Evolutionary conservation across 192 early-diverging fungal species (phyloP).

Genomic region (Globomyces pollinis-pini): DNA sequence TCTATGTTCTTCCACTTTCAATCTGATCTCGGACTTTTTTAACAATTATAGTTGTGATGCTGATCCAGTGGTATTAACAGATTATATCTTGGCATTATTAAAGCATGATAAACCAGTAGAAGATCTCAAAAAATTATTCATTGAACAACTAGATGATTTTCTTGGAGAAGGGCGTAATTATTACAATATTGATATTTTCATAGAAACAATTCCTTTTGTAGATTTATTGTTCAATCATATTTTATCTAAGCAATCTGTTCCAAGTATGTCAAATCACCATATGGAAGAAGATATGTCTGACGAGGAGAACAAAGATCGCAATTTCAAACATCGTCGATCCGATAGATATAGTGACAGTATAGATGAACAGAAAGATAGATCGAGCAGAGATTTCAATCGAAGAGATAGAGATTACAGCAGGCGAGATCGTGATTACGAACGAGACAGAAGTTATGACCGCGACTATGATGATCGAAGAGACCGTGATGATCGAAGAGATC

Average conservation of each 20-base stretch:
- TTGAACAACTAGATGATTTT: conserved; percentile 70
- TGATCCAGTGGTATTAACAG: conserved; percentile 67
- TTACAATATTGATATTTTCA: too few species aligned
- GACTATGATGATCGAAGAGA: conserved; percentile 39
- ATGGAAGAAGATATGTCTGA: too few species aligned
- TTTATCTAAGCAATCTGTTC: conserved; percentile 10
- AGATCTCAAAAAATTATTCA: conserved; percentile 49
- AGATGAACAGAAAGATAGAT: conserved; percentile 67
- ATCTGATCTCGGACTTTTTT: too few species aligned
- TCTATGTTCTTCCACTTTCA: too few species aligned
- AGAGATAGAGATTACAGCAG: conserved; percentile 36
- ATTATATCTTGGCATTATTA: conserved; percentile 75
- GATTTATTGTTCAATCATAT: conserved; percentile 2
- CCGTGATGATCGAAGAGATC: conserved; percentile 26
- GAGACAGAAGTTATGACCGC: conserved; percentile 26
- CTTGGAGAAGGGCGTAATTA: too few species aligned
- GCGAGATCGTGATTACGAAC: conserved; percentile 5
- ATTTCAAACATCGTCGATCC: conserved; percentile 4
- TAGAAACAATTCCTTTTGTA: too few species aligned
- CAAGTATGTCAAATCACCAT: too few species aligned
- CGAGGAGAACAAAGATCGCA: too few species aligned
- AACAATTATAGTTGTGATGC: conserved; percentile 29
- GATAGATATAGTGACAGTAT: neutral
- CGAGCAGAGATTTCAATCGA: conserved; percentile 42
- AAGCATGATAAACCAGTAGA: conserved; percentile 50